These are phyloP conservation scores for Arthrobotrys pseudoclavata DNA, from an alignment of 2,329 filamentous ascomycete genomes.

Conservation along the genomic window DNA sequence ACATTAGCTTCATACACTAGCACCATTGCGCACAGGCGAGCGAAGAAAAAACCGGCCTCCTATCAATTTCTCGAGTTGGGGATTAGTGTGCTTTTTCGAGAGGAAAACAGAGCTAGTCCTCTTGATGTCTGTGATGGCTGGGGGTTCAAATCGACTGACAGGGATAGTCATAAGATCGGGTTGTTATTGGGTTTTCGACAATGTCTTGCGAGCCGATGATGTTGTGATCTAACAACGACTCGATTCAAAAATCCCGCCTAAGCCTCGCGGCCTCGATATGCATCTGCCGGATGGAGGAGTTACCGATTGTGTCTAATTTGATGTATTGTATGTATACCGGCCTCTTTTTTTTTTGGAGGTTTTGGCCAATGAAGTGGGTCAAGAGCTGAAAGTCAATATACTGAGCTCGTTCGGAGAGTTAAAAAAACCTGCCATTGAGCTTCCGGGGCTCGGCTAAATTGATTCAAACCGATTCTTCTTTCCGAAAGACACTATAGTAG, in stretches of 20 bases:
- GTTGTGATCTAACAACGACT: constrained; percentile 17
- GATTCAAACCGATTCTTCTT: constrained; percentile 42
- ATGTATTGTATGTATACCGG: constrained; percentile 25
- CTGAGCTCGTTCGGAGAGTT: constrained; percentile 56
- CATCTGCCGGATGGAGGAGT: constrained; percentile 33
- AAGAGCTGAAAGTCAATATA: constrained; percentile 37
- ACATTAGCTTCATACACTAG: constrained; percentile 25
- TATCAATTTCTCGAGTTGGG: constrained; percentile 27
- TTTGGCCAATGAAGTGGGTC: constrained; percentile 45
- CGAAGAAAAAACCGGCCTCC: constrained; percentile 52
- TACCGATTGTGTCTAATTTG: constrained; percentile 24
- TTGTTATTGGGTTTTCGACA: constrained; percentile 41
- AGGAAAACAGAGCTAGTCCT: constrained; percentile 28
- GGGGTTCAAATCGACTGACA: constrained; percentile 41
- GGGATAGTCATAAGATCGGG: constrained; percentile 53
- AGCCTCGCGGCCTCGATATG: constrained; percentile 9
- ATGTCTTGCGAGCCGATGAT: constrained; percentile 50
- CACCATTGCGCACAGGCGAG: constrained; percentile 41
- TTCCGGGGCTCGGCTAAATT: constrained; percentile 60
- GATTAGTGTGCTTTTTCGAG: constrained; percentile 39
- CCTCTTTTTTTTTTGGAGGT: constrained; percentile 20
- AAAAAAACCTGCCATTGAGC: constrained; percentile 41
- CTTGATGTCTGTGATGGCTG: constrained; percentile 31
- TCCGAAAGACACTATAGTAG: constrained; percentile 32
- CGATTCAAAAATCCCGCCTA: constrained; percentile 25